Percentiles rank a stretch among this genome's conserved stretches.
These are phyloP conservation scores for Boeremia lycopersici DNA, from an alignment of 2,329 filamentous ascomycete species.

Conservation along the genomic window DNA sequence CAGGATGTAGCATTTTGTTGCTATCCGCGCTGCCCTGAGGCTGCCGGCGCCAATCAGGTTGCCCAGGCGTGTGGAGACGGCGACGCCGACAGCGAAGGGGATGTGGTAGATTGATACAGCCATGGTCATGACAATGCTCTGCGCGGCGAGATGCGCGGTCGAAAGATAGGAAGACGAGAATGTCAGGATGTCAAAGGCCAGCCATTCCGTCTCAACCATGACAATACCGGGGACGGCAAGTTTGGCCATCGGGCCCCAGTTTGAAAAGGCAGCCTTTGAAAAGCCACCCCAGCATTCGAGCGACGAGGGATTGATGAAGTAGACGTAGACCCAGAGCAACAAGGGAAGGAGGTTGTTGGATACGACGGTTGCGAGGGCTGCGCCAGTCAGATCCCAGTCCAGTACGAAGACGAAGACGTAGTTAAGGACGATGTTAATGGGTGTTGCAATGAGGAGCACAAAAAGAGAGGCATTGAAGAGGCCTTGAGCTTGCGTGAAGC, in stretches of 20 bases:
- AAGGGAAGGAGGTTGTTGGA: slow-evolving; percentile 57
- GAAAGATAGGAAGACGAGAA: slow-evolving; percentile 80
- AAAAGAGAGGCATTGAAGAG: slow-evolving; percentile 58
- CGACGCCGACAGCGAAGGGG: slow-evolving; percentile 49
- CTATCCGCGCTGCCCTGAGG: slow-evolving; percentile 39
- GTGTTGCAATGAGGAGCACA: slow-evolving; percentile 55
- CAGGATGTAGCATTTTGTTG: slow-evolving; percentile 40
- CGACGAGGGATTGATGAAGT: slow-evolving; percentile 48
- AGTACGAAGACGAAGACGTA: slow-evolving; percentile 54
- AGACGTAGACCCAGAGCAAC: slow-evolving; percentile 55
- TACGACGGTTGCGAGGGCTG: slow-evolving; percentile 57
- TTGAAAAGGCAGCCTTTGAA: slow-evolving; percentile 67
- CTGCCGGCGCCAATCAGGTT: slow-evolving; percentile 49
- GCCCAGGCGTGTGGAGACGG: slow-evolving; percentile 47
- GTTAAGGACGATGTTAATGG: slow-evolving; percentile 57
- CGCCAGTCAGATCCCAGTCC: slow-evolving; percentile 57
- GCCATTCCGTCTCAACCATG: slow-evolving; percentile 78
- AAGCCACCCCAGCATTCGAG: slow-evolving; percentile 74
- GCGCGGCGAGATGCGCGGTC: slow-evolving; percentile 81
- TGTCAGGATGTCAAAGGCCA: slow-evolving; percentile 58
- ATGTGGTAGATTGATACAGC: slow-evolving; percentile 49
- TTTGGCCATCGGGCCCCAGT: slow-evolving; percentile 84
- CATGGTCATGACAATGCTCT: slow-evolving; percentile 54
- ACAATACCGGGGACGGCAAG: slow-evolving; percentile 89
- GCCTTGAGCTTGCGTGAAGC: slow-evolving; percentile 62